Base-by-base conservation (phyloP, 1,284 basidiomycete genomes). In the Rhodotorula mucilaginosa region DNA sequence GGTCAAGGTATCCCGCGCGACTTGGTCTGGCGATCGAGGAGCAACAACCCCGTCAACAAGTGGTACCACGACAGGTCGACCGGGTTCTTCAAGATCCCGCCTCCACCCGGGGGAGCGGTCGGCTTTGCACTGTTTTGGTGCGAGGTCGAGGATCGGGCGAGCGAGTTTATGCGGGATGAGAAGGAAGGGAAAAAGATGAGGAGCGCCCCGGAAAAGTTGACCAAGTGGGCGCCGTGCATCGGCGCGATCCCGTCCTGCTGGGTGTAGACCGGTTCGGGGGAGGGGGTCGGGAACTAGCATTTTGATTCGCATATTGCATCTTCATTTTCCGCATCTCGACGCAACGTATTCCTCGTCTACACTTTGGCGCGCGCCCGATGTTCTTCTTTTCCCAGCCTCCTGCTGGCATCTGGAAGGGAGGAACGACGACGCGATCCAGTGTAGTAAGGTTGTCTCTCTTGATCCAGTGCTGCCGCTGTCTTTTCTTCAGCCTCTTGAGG, bases 51-150 rank as follows among this genome's bases (percentile, higher is more conserved):
- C 0, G 89, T 99, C 67, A 99, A 99, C 83, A 96, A 95, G 82
- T 99, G 97, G 97, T 99, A 99, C 83, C 97, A 93, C 78, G 97
- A 99, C 81, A 88, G 97, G 49, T 91, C 89, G 79, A 92, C 90
- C 59, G 97, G 97, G 15, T 96, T 97, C 81, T 77, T 94, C 51
- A 86, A 91, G 66, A 86, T 92, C 82, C 78, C 79, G 7, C 79
- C 79, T 13, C 65, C 78, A 77, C 49, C 66, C 70, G 67, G 80
- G 76, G 63, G 90, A 88, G 31, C 83, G 86, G 56, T 98, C 92
- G 94, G 89, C 90, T 76, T 76, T 31, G 60, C 73, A 68, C 83
- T 99, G 78, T 99, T 99, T 83, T 99, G 97, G 97, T 97, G 94
- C 81, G 96, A 98, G 82, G 93, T 90, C 1, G 97, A 99, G 83